These are phyloP conservation scores for Mycena sanguinolenta DNA, from an alignment of 768 basidiomycete genomes.

Conservation along the genomic window DNA sequence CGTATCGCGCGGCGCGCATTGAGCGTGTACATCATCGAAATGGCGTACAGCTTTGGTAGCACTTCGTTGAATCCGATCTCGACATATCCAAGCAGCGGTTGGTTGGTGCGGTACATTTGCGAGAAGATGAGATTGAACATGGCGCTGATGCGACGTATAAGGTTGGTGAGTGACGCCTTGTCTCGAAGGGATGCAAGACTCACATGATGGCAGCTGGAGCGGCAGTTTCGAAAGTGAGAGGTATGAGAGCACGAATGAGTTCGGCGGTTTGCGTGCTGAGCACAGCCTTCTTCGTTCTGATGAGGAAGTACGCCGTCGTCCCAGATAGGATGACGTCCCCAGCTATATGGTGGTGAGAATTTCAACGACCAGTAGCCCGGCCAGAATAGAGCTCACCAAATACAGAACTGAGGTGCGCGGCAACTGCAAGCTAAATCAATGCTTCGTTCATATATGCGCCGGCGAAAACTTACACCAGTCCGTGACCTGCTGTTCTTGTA, in stretches of 20 bases:
- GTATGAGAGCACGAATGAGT: background rate
- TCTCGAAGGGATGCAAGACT: too few relatives aligned
- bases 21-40: too few relatives aligned
- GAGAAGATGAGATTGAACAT: too few relatives aligned
- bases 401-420: background rate
- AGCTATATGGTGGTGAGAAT: background rate
- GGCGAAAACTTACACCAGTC: background rate
- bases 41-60: too few relatives aligned
- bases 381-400: background rate
- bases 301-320: background rate
- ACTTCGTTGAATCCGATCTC: too few relatives aligned
- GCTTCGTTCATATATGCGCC: background rate
- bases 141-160: too few relatives aligned
- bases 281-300: background rate
- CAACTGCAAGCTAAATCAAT: background rate
- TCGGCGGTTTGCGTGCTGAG: background rate
- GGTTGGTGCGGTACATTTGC: too few relatives aligned
- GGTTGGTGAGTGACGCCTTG: too few relatives aligned
- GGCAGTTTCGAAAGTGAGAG: background rate
- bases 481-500: background rate
- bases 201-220: background rate
- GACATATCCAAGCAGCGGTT: too few relatives aligned
- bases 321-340: background rate
- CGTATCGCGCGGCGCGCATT: too few relatives aligned
- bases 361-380: background rate